Evolutionary conservation across 139 green algal species (phyloP), one percentile per base, ranked within the genome.

Genomic region (Coelastrella sp.): DNA sequence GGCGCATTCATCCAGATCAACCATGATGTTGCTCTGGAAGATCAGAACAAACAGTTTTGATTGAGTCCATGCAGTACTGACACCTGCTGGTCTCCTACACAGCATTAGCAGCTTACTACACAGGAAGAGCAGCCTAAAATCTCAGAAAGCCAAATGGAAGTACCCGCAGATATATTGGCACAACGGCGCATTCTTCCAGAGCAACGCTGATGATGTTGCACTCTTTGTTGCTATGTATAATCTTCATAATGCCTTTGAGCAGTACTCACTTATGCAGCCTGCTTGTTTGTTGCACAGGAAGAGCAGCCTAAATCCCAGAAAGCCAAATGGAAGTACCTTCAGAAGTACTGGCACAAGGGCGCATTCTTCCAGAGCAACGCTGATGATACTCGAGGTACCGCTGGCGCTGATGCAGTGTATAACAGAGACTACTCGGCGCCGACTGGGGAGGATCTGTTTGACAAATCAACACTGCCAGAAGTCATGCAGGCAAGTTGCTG

Each of bases 331-430:
- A 94, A 93, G 54, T 99, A 99, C 92, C 93, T 99, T 91, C 98
- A 99, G 89, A 99, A 99, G 94, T 99, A 99, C 94, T 99, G 97
- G 94, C 98, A 99, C 96, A 98, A 98, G 93, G 98, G 98, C 11
- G 98, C 98, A 2, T 99, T 98, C 94, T 99, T 98, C 93, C 97
- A 99, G 92, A 91, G 86, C 74, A 47, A 47, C 64, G 73, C 93
- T 10, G 95, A 97, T 86, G 95, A 97, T 82, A 83, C 73, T 17
- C 89, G 92, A 7, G 93, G 93, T 83, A 95, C 93, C 4, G 79
- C 87, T 0, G 92, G 85, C 10, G 90, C 68, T 17, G 95, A 98
- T 85, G 92, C 96, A 58, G 96, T 97, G 68, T 97, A 95, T 74
- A 47, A 80, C 17, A 94, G 98, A 7, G 98, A 99, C 93, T 99